Evolutionary conservation across 2,329 filamentous ascomycete species (phyloP).

Genomic region (Aspergillus luchuensis): DNA sequence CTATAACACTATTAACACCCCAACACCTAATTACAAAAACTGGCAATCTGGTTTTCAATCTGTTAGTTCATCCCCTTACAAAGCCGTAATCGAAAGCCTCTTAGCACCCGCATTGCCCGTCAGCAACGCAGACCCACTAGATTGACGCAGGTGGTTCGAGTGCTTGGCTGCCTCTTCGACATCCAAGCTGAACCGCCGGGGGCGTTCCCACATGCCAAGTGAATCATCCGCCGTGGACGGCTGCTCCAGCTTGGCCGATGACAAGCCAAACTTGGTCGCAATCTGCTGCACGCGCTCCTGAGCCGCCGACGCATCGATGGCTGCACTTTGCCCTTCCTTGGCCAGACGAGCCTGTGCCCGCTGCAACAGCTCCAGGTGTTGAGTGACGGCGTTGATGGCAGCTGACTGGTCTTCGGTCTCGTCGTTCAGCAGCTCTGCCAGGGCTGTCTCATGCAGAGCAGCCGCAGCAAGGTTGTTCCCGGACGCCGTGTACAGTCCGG

Average conservation of each 20-base stretch:
- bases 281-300: slow-evolving; percentile 31
- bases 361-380: slow-evolving; percentile 35
- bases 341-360: slow-evolving; percentile 31
- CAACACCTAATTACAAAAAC: not conserved
- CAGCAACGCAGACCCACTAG: slow-evolving; percentile 32
- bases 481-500: slow-evolving; percentile 51
- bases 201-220: slow-evolving; percentile 36
- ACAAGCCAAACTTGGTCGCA: slow-evolving; percentile 31
- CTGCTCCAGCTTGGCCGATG: slow-evolving; percentile 26
- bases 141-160: slow-evolving; percentile 34
- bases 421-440: slow-evolving; percentile 34
- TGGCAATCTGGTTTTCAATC: not conserved
- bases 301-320: slow-evolving; percentile 24
- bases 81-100: slow-evolving; percentile 24
- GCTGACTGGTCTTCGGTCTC: slow-evolving; percentile 23
- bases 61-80: slow-evolving; percentile 11
- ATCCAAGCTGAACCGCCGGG: slow-evolving; percentile 37
- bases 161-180: slow-evolving; percentile 32
- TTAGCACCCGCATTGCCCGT: slow-evolving; percentile 30
- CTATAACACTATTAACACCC: not conserved
- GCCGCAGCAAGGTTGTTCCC: slow-evolving; percentile 34
- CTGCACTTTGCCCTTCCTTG: slow-evolving; percentile 19
- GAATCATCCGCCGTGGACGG: slow-evolving; percentile 25
- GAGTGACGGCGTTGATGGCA: slow-evolving; percentile 28
- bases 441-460: slow-evolving; percentile 33